phyloP scores from a whole-genome alignment of 495 filamentous ascomycete genomes.

The Neurospora terricola region DNA sequence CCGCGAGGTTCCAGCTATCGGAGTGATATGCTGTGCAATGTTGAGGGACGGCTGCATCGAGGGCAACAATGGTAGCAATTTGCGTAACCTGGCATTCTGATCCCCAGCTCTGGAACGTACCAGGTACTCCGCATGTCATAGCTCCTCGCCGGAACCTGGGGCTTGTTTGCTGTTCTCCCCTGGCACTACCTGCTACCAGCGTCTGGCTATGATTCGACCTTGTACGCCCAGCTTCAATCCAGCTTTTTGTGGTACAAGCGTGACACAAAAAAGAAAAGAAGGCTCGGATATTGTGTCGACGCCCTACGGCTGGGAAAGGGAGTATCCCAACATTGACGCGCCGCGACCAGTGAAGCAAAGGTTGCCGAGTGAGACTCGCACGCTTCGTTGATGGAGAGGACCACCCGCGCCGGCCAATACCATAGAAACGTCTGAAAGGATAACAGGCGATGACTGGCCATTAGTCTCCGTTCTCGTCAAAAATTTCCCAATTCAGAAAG shows the following conservation, averaged over 20 bases:
- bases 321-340: neutral
- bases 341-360: neutral
- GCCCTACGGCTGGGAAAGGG: neutral
- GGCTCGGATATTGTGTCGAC: neutral
- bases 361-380: neutral
- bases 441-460: constrained; percentile 10
- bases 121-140: neutral
- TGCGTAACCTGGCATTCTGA: neutral
- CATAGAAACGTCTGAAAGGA: neutral
- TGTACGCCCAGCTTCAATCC: neutral
- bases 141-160: neutral
- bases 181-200: neutral
- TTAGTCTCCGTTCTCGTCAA: constrained; percentile 20
- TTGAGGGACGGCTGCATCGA: neutral
- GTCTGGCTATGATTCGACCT: neutral
- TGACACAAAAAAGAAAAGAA: neutral
- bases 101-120: neutral
- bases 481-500: constrained; percentile 25
- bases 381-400: neutral
- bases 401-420: neutral
- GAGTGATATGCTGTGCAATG: neutral
- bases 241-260: neutral
- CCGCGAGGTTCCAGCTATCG: neutral
- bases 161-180: neutral
- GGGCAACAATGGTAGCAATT: neutral